A percentile compares a stretch with the other conserved stretches of the same genome.
phyloP scores from a whole-genome alignment of 805 yeast genomes.

The Metschnikowia anglica region DNA sequence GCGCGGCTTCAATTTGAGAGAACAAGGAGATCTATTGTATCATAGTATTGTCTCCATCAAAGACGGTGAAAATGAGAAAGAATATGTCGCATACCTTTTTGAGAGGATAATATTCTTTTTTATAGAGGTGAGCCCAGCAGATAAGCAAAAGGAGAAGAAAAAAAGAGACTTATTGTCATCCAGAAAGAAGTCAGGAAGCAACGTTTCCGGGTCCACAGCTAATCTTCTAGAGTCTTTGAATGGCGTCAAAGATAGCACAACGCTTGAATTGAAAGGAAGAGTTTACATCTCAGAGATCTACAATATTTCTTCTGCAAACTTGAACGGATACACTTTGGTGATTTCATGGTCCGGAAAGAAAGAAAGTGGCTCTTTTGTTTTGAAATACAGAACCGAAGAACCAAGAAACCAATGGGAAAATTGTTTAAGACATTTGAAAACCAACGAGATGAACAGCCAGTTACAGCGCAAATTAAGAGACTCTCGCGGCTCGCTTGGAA shows the following conservation, averaged over 20 bases:
- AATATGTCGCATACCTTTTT: conserved; percentile 85
- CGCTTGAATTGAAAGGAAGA: conserved; percentile 70
- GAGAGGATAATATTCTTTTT: conserved; percentile 60
- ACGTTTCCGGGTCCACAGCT: conserved; percentile 43
- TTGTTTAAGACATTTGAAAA: conserved; percentile 53
- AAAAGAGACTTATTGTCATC: conserved; percentile 44
- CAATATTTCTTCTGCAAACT: conserved; percentile 38
- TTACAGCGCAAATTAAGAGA: conserved; percentile 38
- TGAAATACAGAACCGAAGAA: conserved; percentile 84
- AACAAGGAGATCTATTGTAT: conserved; percentile 81
- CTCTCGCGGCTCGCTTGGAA: conserved; percentile 30
- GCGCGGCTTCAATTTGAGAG: conserved; percentile 80
- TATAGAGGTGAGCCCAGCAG: conserved; percentile 29
- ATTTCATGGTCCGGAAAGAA: conserved; percentile 82
- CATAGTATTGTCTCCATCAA: conserved; percentile 69
- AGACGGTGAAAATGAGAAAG: conserved; percentile 74
- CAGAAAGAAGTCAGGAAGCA: conserved; percentile 46
- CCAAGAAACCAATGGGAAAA: conserved; percentile 77
- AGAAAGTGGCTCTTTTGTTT: conserved; percentile 82
- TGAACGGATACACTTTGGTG: conserved; percentile 56
- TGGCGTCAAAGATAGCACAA: conserved; percentile 28
- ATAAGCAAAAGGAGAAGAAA: conserved; percentile 34
- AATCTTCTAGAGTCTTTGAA: conserved; percentile 38
- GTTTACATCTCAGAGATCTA: conserved; percentile 69
- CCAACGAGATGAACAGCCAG: conserved; percentile 41